Evolutionary conservation across 371 early-diverging fungal species (phyloP).

Genomic region (Apophysomyces ossiformis): DNA sequence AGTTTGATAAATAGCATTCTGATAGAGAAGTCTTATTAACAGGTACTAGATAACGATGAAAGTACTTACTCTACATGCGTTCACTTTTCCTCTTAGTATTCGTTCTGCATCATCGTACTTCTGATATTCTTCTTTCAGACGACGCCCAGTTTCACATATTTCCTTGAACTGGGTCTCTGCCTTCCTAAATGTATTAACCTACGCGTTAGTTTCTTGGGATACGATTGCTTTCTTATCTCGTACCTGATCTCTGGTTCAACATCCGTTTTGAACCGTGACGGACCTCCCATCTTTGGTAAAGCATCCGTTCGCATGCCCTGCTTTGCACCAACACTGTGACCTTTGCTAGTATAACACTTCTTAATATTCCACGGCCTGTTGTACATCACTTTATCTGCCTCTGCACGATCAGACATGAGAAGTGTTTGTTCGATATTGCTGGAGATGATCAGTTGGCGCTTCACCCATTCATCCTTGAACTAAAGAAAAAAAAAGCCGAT

Average conservation of each 20-base stretch:
- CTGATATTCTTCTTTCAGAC: conserved; percentile 4
- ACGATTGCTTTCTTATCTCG: conserved; percentile 15
- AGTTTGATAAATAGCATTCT: not conserved
- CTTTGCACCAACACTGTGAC: conserved; percentile 69
- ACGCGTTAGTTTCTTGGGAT: not conserved
- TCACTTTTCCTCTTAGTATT: not conserved
- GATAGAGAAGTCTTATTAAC: not conserved
- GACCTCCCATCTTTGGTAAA: conserved; percentile 36
- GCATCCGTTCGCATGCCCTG: conserved; percentile 51
- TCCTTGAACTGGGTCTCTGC: not conserved
- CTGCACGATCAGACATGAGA: conserved; percentile 71
- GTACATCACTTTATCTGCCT: conserved; percentile 78
- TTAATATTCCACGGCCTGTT: conserved; percentile 73
- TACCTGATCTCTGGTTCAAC: conserved; percentile 48
- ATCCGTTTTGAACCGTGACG: conserved; percentile 53
- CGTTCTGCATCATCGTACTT: not conserved
- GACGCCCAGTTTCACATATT: not conserved
- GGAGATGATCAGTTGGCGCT: conserved; percentile 76
- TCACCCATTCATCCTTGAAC: conserved; percentile 76
- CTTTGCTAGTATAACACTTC: conserved; percentile 67
- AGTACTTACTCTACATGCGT: conserved; percentile 3
- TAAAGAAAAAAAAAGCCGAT: conserved; percentile 15
- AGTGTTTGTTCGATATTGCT: conserved; percentile 77
- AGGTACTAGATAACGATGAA: no score
- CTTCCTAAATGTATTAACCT: not conserved